Evolutionary conservation across 2,329 filamentous ascomycete species (phyloP), one percentile per base, ranked within the genome.

Genomic region (Ophiostoma perfectum): DNA sequence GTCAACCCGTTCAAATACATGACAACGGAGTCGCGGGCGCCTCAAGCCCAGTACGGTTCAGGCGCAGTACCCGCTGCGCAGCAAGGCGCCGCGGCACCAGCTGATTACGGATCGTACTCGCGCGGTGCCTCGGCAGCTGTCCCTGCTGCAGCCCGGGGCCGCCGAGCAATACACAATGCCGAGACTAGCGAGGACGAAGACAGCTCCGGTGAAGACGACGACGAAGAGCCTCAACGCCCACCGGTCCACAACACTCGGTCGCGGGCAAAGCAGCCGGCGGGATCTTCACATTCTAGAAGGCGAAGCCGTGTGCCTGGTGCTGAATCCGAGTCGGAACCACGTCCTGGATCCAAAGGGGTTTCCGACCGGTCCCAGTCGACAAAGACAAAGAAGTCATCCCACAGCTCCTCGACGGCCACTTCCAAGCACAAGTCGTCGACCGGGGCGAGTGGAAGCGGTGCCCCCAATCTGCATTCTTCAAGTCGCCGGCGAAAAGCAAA

Each of bases 1-100:
- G 68, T 77, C 14, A 81, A 86, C 69, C 83, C 84, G 4, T 86
- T 86, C 70, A 79, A 80, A 70, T 86, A 82, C 73, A 83, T 85
- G 76, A 82, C 81, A 4, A 77, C 76, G 36, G 81, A 80, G 12
- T 74, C 82, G 47, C 80, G 78, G 44, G 75, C 75, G 67, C 73
- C 79, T 14, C 75, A 78, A 66, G 73, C 76, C 42, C 58, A 62
- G 36, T 62, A 62, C n/a, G 58, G 36, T 7, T 62, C 38, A 71
- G 75, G 77, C 71, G 72, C 75, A 64, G 71, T 75, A 14, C 68
- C 73, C 76, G 44, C 73, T 75, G 55, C 70, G 72, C 39, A 70
- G 41, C 42, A 64, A 27, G 16, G 63, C 63, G 27, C 42, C 18
- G 58, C 44, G 39, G 27, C 27, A 27, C 27, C 27, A 27, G 27